Percentiles rank a stretch among this genome's conserved stretches.
phyloP scores from a whole-genome alignment of 257 asterid species.

The Solanum ossicruentum region DNA sequence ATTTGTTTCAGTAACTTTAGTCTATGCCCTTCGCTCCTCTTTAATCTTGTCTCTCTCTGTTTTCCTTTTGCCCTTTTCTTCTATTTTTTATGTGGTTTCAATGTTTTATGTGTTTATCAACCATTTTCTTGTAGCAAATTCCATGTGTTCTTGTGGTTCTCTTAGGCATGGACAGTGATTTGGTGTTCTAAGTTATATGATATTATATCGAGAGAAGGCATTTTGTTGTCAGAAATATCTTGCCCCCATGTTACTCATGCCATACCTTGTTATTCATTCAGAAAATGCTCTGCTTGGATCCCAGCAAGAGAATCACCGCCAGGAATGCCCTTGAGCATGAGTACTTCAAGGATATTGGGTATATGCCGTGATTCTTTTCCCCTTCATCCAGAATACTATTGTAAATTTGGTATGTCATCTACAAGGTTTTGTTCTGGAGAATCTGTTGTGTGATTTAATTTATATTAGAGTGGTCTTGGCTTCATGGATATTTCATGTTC shows the following conservation, averaged over 20 bases:
- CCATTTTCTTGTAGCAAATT: background rate
- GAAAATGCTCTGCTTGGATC: conserved; percentile 73
- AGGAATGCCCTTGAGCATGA: conserved; percentile 84
- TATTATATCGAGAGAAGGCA: background rate
- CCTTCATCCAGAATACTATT: conserved; percentile 25
- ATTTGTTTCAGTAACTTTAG: background rate
- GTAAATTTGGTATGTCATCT: conserved; percentile 49
- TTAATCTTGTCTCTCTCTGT: background rate
- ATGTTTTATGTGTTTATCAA: background rate
- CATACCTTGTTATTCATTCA: background rate
- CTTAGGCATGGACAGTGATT: background rate
- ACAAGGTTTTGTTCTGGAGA: conserved; percentile 19
- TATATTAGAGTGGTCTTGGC: conserved; percentile 10
- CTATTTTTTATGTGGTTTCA: background rate
- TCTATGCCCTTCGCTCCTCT: background rate
- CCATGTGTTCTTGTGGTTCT: background rate
- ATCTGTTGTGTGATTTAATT: background rate
- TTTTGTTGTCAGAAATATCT: background rate
- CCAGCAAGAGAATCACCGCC: conserved; percentile 85
- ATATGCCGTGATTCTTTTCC: conserved; percentile 34
- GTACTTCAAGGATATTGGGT: conserved; percentile 72
- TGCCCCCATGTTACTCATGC: background rate
- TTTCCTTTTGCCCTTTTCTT: background rate
- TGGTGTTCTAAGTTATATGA: background rate
- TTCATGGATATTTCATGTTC: background rate